phyloP scores from a whole-genome alignment of 2,329 filamentous ascomycete species.

The Arthrobotrys musiformis region DNA sequence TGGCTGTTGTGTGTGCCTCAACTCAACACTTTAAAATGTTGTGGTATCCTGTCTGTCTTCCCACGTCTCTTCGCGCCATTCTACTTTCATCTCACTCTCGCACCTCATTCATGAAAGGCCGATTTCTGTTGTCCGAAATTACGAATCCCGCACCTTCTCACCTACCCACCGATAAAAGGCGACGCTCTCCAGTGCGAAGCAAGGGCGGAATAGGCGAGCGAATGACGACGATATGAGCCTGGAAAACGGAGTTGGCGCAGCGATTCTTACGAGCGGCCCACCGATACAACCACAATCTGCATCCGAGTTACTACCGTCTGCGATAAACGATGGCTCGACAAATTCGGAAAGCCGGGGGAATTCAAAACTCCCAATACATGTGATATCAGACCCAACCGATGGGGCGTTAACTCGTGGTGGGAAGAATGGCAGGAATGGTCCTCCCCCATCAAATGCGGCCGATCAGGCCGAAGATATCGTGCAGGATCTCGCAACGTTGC shows the following conservation, averaged over 20 bases:
- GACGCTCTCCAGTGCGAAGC: neutral
- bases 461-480: neutral
- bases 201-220: neutral
- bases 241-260: slow-evolving; percentile 7
- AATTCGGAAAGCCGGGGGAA: neutral
- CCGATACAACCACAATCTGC: neutral
- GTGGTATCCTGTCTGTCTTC: neutral
- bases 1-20: neutral
- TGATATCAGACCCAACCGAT: neutral
- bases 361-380: neutral
- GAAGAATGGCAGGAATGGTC: neutral
- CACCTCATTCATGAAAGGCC: neutral
- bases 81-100: neutral
- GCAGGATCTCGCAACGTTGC: neutral
- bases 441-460: neutral
- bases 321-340: neutral
- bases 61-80: slow-evolving; percentile 9
- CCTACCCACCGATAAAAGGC: neutral
- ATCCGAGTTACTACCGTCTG: neutral
- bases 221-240: slow-evolving; percentile 27
- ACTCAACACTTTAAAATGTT: slow-evolving; percentile 19
- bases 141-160: neutral
- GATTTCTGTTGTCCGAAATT: neutral
- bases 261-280: neutral
- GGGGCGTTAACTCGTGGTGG: neutral